phyloP scores from a whole-genome alignment of 148 eudicot species.

The Vaccinium darrowii region DNA sequence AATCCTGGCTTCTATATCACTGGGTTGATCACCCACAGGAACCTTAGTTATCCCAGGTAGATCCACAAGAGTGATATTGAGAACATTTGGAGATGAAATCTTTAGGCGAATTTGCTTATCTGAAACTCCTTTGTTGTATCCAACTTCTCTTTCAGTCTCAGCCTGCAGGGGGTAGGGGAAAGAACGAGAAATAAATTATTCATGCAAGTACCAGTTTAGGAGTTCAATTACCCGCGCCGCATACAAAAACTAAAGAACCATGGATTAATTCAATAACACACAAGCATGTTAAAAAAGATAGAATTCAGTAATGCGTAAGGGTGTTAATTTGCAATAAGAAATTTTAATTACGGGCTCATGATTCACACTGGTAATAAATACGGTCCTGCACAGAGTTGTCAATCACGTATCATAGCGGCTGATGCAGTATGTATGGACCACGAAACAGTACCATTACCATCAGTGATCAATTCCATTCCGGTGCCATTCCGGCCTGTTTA shows the following conservation, averaged over 20 bases:
- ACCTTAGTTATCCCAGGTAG: slow-evolving; percentile 80
- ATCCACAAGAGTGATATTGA: slow-evolving; percentile 69
- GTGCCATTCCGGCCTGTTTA: neutral
- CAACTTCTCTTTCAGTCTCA: slow-evolving; percentile 71
- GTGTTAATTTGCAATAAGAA: neutral
- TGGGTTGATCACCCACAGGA: slow-evolving; percentile 75
- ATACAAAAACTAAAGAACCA: neutral
- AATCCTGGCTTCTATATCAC: slow-evolving; percentile 61
- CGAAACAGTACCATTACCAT: neutral
- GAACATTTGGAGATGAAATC: slow-evolving; percentile 62
- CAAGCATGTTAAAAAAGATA: neutral
- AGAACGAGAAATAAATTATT: neutral
- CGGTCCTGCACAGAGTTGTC: neutral
- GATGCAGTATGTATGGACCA: neutral
- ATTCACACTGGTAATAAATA: neutral
- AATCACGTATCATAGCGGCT: neutral
- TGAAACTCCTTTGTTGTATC: slow-evolving; percentile 61
- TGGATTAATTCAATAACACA: neutral
- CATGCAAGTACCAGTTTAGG: neutral
- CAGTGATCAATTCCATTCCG: neutral
- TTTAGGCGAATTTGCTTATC: slow-evolving; percentile 58
- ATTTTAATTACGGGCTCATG: neutral
- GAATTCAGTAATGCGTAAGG: neutral
- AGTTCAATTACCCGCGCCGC: neutral
- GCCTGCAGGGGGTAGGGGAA: slow-evolving; percentile 33